These are phyloP conservation scores for Salix viminalis DNA, from an alignment of 345 rosid species.

Conservation along the genomic window DNA sequence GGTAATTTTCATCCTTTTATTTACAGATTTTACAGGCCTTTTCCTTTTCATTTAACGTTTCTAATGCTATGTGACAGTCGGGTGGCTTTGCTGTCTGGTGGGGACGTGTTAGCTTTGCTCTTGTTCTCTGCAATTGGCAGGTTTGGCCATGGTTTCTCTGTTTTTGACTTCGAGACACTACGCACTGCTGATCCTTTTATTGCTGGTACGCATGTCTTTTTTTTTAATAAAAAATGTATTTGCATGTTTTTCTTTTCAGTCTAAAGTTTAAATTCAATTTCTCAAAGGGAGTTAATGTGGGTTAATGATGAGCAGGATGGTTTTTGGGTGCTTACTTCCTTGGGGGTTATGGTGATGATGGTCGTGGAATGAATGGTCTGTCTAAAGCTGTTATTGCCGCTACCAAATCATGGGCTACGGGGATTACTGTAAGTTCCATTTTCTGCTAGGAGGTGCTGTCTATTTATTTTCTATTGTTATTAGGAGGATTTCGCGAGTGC, in stretches of 20 bases:
- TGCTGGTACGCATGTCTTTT: slow-evolving; percentile 44
- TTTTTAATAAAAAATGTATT: no score
- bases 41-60: not conserved
- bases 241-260: not conserved
- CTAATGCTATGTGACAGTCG: slow-evolving; percentile 41
- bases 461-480: not conserved
- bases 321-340: slow-evolving; percentile 88
- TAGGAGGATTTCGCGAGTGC: not conserved
- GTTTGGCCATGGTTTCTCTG: slow-evolving; percentile 75
- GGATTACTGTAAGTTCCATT: slow-evolving; percentile 63
- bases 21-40: not conserved
- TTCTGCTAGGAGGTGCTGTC: not conserved
- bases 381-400: slow-evolving; percentile 68
- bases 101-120: slow-evolving; percentile 77
- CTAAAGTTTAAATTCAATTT: no score
- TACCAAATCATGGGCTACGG: slow-evolving; percentile 76
- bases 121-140: slow-evolving; percentile 86
- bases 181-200: slow-evolving; percentile 94
- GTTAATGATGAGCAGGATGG: slow-evolving; percentile 57
- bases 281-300: not conserved
- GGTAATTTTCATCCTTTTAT: slow-evolving; percentile 31
- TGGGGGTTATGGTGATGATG: slow-evolving; percentile 81
- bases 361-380: slow-evolving; percentile 73
- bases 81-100: slow-evolving; percentile 78
- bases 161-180: slow-evolving; percentile 56